Base-by-base conservation (phyloP, 139 green algal species). In the Tetraselmis chui region DNA sequence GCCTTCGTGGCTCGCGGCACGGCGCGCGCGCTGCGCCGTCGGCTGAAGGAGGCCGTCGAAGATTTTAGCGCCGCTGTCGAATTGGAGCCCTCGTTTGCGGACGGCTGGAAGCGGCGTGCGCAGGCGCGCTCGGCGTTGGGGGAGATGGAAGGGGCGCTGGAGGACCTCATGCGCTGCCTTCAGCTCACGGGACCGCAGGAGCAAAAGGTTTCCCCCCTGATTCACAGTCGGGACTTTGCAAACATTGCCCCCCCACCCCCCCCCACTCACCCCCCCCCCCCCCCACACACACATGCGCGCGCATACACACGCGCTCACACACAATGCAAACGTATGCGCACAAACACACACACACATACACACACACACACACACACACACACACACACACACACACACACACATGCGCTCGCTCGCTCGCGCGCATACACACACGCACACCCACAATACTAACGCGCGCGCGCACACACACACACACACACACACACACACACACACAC, bases 11-110 rank as follows among this genome's bases (percentile, higher is more conserved):
- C 93, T 0, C 87, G 94, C 0, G 94, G 94, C 78, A 97, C 94
- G 0, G 93, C 92, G 0, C 80, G 88, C 22, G 94, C 94, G 24
- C 85, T 97, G 85, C 30, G 67, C 22, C 82, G 88, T 2, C 85
- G 94, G 24, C 87, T 97, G 2, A 82, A 85, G 75, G 89, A 81
- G 1, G 91, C 93, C 2, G 82, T 95, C 22, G 86, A 91, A 1
- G 94, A 97, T 86, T 97, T 97, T 79, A 89, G 28, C 5, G 83
- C 83, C 11, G 91, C 94, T n/a, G 94, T 96, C 31, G 81, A 90
- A 58, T 31, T 91, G 45, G 87, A 91, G 81, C 94, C 94, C 0
- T 82, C 86, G 26, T 94, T 92, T 78, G 67, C 81, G 24, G 94
- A 97, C 85, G 90, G 87, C 24, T 95, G 90, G 87, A 96, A 95